Base-by-base conservation (phyloP, 805 yeast species). In the Suhomyces prunicola region DNA sequence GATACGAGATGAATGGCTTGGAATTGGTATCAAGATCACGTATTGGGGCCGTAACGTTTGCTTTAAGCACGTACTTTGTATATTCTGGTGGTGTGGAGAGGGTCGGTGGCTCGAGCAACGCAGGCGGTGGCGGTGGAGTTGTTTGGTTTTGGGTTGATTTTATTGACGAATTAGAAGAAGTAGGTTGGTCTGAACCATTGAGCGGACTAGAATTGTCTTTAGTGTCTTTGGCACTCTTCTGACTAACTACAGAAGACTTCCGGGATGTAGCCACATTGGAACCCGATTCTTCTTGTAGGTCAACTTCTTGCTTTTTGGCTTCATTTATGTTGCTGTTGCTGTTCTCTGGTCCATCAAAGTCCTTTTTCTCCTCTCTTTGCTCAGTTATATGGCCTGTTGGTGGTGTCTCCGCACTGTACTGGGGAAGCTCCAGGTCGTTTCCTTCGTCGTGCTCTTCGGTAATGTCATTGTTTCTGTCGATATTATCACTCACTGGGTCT, bases 1-100 rank as follows among this genome's bases (percentile, higher is more conserved):
- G 72, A 64, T 87, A 90, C 5, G 94, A 81, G 9, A 88, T 86
- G 66, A 71, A 90, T n/a, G 90, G 85, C 58, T 87, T 87, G 55
- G 87, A 86, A 2, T 87, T 84, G 49, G 69, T 63, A 52, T 89
- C 94, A 50, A 81, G 74, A 63, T 88, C 93, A 60, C 86, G 82
- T 52, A 80, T 78, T 2, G 96, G 94, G 22, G 78, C 78, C 2
- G 78, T 66, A 5, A 87, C 90, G n/a, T 56, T 51, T 23, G 72
- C 55, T 13, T 48, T 50, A 23, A 66, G 55, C 9, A 44, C 27
- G 48, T 59, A 63, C 41, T 54, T 46, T 12, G 46, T 51, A 17
- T 35, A 40, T 26, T 36, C 41, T 29, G 47, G 31, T 15, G 46
- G 42, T 22, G 27, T 24, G 4, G 46, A 42, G 15, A 42, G 15